Percentiles rank a stretch among this genome's conserved stretches.
These are phyloP conservation scores for Calonectria multiphialidica DNA, from an alignment of 2,329 filamentous ascomycete species.

Conservation along the genomic window DNA sequence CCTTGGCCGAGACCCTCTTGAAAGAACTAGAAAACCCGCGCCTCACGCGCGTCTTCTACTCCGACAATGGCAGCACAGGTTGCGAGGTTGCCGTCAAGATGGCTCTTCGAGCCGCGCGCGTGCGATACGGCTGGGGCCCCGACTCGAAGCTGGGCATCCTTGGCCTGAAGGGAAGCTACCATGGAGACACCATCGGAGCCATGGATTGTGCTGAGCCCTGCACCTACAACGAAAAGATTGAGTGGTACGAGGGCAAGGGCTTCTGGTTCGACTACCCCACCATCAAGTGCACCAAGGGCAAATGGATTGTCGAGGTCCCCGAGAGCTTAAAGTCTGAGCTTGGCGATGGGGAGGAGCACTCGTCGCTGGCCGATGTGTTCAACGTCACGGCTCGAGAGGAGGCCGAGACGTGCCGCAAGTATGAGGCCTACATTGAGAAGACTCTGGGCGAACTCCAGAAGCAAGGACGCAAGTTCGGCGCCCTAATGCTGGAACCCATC, in stretches of 20 bases:
- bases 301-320: conserved; percentile 74
- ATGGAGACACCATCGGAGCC: conserved; percentile 88
- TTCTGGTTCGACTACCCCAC: conserved; percentile 86
- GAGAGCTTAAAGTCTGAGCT: conserved; percentile 59
- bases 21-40: conserved; percentile 71
- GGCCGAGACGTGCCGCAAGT: conserved; percentile 61
- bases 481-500: conserved; percentile 83
- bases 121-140: conserved; percentile 75
- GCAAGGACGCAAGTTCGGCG: conserved; percentile 77
- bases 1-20: conserved; percentile 75
- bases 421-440: conserved; percentile 69
- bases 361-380: conserved; percentile 69
- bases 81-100: conserved; percentile 90
- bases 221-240: conserved; percentile 83
- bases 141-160: conserved; percentile 73
- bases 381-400: conserved; percentile 63
- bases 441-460: conserved; percentile 64
- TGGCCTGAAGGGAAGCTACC: conserved; percentile 84
- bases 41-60: conserved; percentile 81
- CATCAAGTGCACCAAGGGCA: conserved; percentile 74
- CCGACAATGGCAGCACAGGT: conserved; percentile 86
- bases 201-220: conserved; percentile 88
- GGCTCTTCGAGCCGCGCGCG: conserved; percentile 77
- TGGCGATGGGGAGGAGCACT: conserved; percentile 57
- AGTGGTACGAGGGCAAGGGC: conserved; percentile 86